A percentile compares a stretch with the other conserved stretches of the same genome.
Conservation (phyloP, 1,284 basidiomycete species). For the Cystobasidium slooffiae region DNA sequence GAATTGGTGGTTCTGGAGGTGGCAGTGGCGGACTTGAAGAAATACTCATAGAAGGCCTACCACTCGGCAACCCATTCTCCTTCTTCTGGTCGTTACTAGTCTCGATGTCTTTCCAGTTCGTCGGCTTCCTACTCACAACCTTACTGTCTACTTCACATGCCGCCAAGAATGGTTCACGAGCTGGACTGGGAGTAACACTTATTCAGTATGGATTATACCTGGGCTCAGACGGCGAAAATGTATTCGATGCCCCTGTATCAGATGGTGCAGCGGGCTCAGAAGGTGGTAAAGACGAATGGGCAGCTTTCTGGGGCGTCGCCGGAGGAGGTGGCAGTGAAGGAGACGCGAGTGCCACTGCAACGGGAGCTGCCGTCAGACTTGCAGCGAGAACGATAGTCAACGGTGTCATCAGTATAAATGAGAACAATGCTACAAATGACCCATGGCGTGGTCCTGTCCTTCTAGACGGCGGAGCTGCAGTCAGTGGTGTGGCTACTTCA, state of each 20-base stretch:
- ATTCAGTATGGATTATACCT: constrained; percentile 65
- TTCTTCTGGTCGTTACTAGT: constrained; percentile 81
- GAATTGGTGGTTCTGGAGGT: constrained; percentile 56
- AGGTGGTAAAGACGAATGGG: constrained; percentile 38
- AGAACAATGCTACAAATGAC: constrained; percentile 10
- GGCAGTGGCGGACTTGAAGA: constrained; percentile 58
- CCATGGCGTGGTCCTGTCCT: constrained; percentile 22
- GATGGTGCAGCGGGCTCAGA: constrained; percentile 8
- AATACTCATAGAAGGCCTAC: constrained; percentile 64
- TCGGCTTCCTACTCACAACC: constrained; percentile 85
- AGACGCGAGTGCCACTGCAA: constrained; percentile 3
- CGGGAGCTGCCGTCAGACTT: constrained; percentile 1
- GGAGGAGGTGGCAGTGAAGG: constrained; percentile 1
- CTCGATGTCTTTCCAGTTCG: constrained; percentile 93
- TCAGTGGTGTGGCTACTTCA: constrained; percentile 30
- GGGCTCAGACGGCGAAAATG: constrained; percentile 4
- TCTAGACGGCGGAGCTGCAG: constrained; percentile 19
- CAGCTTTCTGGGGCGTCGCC: constrained; percentile 33
- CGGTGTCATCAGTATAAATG: constrained; percentile 2
- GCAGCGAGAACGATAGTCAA: constrained; percentile 9
- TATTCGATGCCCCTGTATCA: neutral
- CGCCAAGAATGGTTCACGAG: constrained; percentile 89
- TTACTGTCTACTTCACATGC: constrained; percentile 86
- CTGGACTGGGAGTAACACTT: constrained; percentile 90
- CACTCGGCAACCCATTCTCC: constrained; percentile 67